phyloP scores from a whole-genome alignment of 129 eudicot genomes.

The Artemisia argyi region DNA sequence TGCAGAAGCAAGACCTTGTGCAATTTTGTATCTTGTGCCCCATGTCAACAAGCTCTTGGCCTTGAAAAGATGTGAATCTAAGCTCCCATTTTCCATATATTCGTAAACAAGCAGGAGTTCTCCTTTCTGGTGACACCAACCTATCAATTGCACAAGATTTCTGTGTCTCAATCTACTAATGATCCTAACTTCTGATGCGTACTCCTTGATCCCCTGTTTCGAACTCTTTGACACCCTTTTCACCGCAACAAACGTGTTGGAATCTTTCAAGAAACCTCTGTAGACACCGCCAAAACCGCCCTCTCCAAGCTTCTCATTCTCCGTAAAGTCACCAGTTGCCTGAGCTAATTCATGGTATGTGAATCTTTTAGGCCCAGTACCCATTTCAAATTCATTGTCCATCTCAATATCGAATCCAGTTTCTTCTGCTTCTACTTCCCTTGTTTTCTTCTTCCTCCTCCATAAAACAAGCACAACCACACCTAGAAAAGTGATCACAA shows the following conservation, averaged over 20 bases:
- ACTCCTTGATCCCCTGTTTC: not conserved
- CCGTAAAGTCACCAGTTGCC: constrained; percentile 34
- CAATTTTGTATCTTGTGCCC: constrained; percentile 36
- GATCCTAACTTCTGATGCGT: constrained; percentile 35
- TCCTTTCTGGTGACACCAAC: constrained; percentile 39
- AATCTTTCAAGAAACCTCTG: constrained; percentile 27
- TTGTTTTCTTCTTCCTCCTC: constrained; percentile 16
- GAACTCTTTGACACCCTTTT: constrained; percentile 1
- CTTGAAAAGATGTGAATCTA: constrained; percentile 22
- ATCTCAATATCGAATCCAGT: not conserved
- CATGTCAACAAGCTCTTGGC: constrained; percentile 24
- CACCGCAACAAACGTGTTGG: not conserved
- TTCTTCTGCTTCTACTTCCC: not conserved
- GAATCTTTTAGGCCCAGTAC: constrained; percentile 34
- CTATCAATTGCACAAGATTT: constrained; percentile 42
- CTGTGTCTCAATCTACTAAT: constrained; percentile 41
- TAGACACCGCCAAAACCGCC: constrained; percentile 29
- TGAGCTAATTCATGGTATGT: constrained; percentile 27
- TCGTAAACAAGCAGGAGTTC: constrained; percentile 1
- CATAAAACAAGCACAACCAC: not conserved
- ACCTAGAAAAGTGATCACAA: not conserved
- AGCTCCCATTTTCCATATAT: not conserved
- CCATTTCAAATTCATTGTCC: constrained; percentile 33
- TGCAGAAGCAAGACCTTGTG: constrained; percentile 28
- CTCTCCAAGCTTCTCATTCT: constrained; percentile 30